Evolutionary conservation across 1,284 basidiomycete species (phyloP), one percentile per base, ranked within the genome.

Genomic region (Golubevia sp.): DNA sequence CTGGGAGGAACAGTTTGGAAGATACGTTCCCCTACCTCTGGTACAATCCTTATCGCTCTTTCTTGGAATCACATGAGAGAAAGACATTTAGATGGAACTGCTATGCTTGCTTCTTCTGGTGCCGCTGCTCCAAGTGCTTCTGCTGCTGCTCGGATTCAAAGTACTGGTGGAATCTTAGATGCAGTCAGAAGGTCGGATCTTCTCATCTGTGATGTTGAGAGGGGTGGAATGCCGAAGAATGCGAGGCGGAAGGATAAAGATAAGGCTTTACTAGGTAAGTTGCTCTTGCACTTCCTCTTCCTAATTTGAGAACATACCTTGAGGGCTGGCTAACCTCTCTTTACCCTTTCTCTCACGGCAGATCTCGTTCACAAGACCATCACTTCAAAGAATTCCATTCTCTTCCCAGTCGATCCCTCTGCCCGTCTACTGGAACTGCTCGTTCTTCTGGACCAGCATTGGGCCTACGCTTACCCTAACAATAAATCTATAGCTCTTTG

Each of bases 1-100:
- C 89, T 99, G 20, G 97, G 97, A 71, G 97, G 96, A 56, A 94
- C 95, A 1, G 92, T 99, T 70, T 99, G 95, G 95, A 98, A 98
- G 84, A 91, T 99, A 65, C 91, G 97, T 48, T 97, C 94, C 0
- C 95, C 97, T 1, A 94, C 94, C 0, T 92, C 93, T 6, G 96
- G 95, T 5, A 98, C 97, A 2, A 91, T 99, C 20, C 87, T 99
- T 27, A 97, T 99, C 82, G 96, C 95, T 11, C 92, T 98, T 20
- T 90, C 96, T 73, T 89, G 98, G 86, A 99, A 99, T 83, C 97
- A 99, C 84, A 95, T 94, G 87, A 89, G 90, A 63, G 97, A 99
- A 84, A 89, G 95, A 38, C 97, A 98, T 86, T 86, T 99, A 26
- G 95, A 99, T 71, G 94, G 94, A 48, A 97, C 96, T 2, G 92